Percentiles rank a stretch among this genome's conserved stretches.
These are phyloP conservation scores for Candida anutae DNA, from an alignment of 1,139 yeast genomes.

Conservation along the genomic window DNA sequence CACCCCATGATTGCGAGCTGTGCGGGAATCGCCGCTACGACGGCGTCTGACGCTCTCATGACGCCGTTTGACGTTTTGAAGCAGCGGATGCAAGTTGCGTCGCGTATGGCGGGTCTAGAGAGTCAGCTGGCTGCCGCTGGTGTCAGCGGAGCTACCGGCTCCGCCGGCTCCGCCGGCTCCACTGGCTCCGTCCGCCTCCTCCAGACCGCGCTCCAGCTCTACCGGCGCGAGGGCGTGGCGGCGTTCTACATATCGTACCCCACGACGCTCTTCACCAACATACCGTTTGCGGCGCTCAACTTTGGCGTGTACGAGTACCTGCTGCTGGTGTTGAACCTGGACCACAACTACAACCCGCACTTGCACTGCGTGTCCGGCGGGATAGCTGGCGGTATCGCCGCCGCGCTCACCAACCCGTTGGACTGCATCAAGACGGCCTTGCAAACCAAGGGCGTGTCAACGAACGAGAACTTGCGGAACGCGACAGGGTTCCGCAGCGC, in stretches of 20 bases:
- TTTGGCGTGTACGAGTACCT: slow-evolving; percentile 89
- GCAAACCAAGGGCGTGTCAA: slow-evolving; percentile 64
- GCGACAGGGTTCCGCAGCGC: slow-evolving; percentile 71
- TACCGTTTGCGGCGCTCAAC: slow-evolving; percentile 93
- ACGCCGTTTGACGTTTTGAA: slow-evolving; percentile 95
- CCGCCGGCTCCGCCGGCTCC: slow-evolving; percentile 1
- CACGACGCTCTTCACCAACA: slow-evolving; percentile 85
- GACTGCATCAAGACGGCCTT: slow-evolving; percentile 91
- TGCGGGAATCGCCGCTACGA: slow-evolving; percentile 93
- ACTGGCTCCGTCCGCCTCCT: slow-evolving; percentile 14
- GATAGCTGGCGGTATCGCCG: slow-evolving; percentile 91
- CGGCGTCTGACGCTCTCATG: slow-evolving; percentile 91
- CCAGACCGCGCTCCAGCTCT: slow-evolving; percentile 42
- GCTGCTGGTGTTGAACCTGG: slow-evolving; percentile 71
- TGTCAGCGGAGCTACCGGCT: slow-evolving; percentile 1
- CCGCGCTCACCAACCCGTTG: slow-evolving; percentile 91
- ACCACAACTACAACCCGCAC: slow-evolving; percentile 75
- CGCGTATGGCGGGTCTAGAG: too few relatives aligned
- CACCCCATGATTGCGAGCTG: slow-evolving; percentile 78
- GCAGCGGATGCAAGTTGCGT: slow-evolving; percentile 49
- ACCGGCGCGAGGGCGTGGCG: slow-evolving; percentile 65
- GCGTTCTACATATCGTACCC: slow-evolving; percentile 94
- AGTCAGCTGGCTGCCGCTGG: slow-evolving; percentile 4
- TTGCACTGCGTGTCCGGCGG: slow-evolving; percentile 94
- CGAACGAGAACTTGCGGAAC: slow-evolving; percentile 42